These are phyloP conservation scores for Hsuehochloa calcarea DNA, from an alignment of 176 grass and related monocot species.

Conservation along the genomic window DNA sequence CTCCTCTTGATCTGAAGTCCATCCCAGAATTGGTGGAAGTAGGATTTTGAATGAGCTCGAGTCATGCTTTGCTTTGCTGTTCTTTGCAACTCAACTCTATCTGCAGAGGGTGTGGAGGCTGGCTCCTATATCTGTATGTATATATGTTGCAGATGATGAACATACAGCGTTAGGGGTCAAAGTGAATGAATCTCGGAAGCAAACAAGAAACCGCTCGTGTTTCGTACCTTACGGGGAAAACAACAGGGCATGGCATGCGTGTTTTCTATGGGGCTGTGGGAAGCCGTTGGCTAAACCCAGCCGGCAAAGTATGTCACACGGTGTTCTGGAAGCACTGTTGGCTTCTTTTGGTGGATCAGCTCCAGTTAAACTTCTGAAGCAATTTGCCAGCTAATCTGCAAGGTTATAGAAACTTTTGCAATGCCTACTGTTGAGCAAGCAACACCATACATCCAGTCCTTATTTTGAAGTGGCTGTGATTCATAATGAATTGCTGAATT, in stretches of 20 bases:
- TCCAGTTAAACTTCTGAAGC: neutral
- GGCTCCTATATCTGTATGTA: conserved; percentile 42
- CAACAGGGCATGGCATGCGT: conserved; percentile 7
- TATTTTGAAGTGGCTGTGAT: conserved; percentile 11
- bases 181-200: conserved; percentile 35
- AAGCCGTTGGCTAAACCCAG: neutral
- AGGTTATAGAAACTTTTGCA: neutral
- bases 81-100: conserved; percentile 30
- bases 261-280: conserved; percentile 17
- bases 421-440: neutral
- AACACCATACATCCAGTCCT: neutral
- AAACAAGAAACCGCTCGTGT: conserved; percentile 27
- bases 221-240: conserved; percentile 50
- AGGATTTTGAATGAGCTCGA: conserved; percentile 46
- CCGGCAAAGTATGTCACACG: conserved; percentile 5
- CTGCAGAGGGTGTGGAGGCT: conserved; percentile 30
- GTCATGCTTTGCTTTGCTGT: conserved; percentile 38
- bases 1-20: conserved; percentile 41
- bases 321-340: neutral
- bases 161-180: conserved; percentile 23
- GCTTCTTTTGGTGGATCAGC: neutral
- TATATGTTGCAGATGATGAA: conserved; percentile 27
- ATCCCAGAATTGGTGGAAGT: conserved; percentile 43
- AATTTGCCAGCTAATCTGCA: neutral
- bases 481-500: conserved; percentile 1